Evolutionary conservation across 495 filamentous ascomycete genomes (phyloP).

Genomic region (Trichoderma gamsii): DNA sequence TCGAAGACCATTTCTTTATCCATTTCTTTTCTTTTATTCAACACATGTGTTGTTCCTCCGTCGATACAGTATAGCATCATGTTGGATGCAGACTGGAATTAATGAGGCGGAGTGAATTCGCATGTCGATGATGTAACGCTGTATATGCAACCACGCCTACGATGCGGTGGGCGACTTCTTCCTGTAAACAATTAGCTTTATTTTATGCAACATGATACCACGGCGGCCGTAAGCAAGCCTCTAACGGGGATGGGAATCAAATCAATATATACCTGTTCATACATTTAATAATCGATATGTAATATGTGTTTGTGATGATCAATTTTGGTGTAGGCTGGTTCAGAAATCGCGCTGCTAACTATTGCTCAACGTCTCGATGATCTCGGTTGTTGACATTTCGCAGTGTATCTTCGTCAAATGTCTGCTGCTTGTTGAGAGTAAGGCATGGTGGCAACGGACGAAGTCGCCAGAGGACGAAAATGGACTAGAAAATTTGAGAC

Average conservation of each 20-base stretch:
- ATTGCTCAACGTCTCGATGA: too few relatives aligned
- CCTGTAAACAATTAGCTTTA: conserved; percentile 11
- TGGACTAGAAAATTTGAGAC: too few relatives aligned
- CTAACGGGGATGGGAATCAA: background rate
- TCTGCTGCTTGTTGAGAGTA: too few relatives aligned
- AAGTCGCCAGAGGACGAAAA: too few relatives aligned
- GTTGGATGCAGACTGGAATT: background rate
- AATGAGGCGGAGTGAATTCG: background rate
- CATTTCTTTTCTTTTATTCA: background rate
- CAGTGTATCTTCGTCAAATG: too few relatives aligned
- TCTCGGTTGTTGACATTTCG: too few relatives aligned
- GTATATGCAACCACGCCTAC: background rate
- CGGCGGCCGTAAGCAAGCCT: background rate
- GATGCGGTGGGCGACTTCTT: background rate
- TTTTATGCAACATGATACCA: conserved; percentile 9
- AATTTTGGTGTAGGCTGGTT: too few relatives aligned
- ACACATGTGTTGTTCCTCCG: background rate
- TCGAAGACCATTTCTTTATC: background rate
- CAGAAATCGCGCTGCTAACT: too few relatives aligned
- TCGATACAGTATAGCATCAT: background rate
- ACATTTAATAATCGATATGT: background rate
- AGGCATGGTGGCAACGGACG: too few relatives aligned
- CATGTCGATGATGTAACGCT: conserved; percentile 8
- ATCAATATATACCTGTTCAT: background rate
- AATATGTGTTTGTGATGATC: background rate